These are phyloP conservation scores for Amauroascus verrucosus DNA, from an alignment of 2,329 filamentous ascomycete species.

Conservation along the genomic window DNA sequence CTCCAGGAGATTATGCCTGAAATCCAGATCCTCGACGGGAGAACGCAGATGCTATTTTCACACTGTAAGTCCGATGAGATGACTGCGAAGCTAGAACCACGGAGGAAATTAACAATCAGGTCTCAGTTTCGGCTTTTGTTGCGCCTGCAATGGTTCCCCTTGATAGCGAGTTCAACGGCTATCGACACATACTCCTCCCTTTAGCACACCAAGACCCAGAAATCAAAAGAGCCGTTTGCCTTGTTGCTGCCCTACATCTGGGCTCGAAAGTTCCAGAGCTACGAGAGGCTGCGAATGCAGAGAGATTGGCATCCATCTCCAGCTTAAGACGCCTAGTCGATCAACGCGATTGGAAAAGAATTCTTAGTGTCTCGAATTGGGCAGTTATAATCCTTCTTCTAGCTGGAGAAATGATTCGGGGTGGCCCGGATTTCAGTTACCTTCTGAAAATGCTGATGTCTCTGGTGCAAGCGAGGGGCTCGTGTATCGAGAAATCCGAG, in stretches of 20 bases:
- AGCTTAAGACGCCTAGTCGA: background rate
- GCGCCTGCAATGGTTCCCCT: background rate
- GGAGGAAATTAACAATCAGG: no score
- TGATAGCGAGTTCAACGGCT: slow-evolving; percentile 2
- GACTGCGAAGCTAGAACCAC: background rate
- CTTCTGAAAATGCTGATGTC: slow-evolving; percentile 4
- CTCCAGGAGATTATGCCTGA: background rate
- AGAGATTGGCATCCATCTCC: background rate
- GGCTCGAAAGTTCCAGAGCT: background rate
- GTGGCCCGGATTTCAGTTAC: background rate
- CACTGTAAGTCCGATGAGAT: background rate
- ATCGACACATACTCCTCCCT: background rate
- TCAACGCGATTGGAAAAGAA: background rate
- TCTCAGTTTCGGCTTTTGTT: background rate
- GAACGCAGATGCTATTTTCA: background rate
- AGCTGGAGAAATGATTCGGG: background rate
- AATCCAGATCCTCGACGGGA: background rate
- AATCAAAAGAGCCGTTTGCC: background rate
- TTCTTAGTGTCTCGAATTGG: background rate
- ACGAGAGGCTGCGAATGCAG: background rate
- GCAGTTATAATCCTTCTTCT: background rate
- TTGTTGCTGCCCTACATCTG: background rate
- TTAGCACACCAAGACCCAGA: background rate
- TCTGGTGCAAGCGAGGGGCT: background rate
- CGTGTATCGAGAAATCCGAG: background rate